phyloP scores from a whole-genome alignment of 495 filamentous ascomycete genomes.

The Echria macrotheca region DNA sequence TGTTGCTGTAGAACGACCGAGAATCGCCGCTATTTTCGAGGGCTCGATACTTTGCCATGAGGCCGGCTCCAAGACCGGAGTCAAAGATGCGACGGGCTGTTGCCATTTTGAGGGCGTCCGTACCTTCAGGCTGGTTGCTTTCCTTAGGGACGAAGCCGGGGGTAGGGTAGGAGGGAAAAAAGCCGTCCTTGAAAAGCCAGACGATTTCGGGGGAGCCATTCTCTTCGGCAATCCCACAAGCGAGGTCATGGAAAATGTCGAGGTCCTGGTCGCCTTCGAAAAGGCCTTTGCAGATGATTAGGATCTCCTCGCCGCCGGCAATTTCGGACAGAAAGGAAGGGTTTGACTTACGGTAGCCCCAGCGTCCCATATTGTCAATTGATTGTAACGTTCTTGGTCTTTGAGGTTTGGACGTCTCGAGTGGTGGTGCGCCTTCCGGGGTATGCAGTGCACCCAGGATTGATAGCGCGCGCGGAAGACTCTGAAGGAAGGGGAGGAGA shows the following conservation, averaged over 20 bases:
- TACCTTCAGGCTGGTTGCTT: neutral
- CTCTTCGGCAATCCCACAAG: neutral
- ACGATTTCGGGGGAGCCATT: neutral
- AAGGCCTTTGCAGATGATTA: too few species aligned
- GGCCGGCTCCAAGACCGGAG: neutral
- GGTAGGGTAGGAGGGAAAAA: neutral
- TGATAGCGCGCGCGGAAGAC: too few species aligned
- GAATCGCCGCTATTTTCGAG: neutral
- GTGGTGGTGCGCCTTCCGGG: too few species aligned
- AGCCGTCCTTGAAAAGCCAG: neutral
- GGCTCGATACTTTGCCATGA: neutral
- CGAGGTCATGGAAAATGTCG: neutral
- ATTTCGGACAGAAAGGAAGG: neutral
- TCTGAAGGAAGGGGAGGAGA: too few species aligned
- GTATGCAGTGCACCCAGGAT: too few species aligned
- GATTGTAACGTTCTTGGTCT: neutral
- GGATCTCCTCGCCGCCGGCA: neutral
- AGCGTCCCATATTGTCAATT: neutral
- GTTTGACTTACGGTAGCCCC: constrained; percentile 1
- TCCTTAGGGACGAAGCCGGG: neutral
- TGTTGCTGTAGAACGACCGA: neutral
- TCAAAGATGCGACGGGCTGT: neutral
- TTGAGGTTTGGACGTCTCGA: neutral
- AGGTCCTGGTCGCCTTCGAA: constrained; percentile 7
- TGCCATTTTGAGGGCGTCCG: neutral